Conservation (phyloP, 2,329 filamentous ascomycete species). For the Aspergillus glaucus region DNA sequence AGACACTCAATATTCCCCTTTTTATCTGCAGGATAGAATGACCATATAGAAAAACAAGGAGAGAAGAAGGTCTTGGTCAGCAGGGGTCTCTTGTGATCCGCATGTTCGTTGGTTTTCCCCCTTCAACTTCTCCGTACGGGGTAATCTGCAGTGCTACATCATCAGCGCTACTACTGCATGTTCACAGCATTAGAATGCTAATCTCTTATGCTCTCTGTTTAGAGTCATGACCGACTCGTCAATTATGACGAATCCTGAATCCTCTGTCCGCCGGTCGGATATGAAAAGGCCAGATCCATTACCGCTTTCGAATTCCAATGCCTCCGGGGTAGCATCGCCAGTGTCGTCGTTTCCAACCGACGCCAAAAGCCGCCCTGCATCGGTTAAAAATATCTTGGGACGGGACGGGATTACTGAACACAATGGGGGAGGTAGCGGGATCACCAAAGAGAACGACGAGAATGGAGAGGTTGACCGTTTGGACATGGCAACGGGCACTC, state of each 20-base stretch:
- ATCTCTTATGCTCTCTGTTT: slow-evolving; percentile 11
- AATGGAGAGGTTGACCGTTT: slow-evolving; percentile 5
- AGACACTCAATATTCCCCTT: background rate
- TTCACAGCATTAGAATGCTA: slow-evolving; percentile 6
- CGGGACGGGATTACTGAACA: background rate
- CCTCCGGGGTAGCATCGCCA: slow-evolving; percentile 19
- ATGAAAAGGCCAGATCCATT: slow-evolving; percentile 15
- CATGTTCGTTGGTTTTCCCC: slow-evolving; percentile 5
- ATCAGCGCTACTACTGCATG: background rate
- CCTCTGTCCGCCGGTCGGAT: slow-evolving; percentile 11
- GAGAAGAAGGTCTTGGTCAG: background rate
- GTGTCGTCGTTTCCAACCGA: slow-evolving; percentile 20
- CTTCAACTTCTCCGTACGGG: background rate
- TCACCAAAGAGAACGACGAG: slow-evolving; percentile 1
- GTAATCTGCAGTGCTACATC: slow-evolving; percentile 2
- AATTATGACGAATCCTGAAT: slow-evolving; percentile 13
- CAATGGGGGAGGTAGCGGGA: background rate
- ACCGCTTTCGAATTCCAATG: slow-evolving; percentile 10
- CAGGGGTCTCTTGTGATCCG: slow-evolving; percentile 9
- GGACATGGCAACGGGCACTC: slow-evolving; percentile 10
- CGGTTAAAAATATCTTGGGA: no score
- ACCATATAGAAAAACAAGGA: background rate
- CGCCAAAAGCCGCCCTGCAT: background rate
- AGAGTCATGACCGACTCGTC: slow-evolving; percentile 21
- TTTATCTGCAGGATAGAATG: slow-evolving; percentile 7